Evolutionary conservation across 768 basidiomycete species (phyloP), one percentile per base, ranked within the genome.

Genomic region (Lyophyllum shimeji): DNA sequence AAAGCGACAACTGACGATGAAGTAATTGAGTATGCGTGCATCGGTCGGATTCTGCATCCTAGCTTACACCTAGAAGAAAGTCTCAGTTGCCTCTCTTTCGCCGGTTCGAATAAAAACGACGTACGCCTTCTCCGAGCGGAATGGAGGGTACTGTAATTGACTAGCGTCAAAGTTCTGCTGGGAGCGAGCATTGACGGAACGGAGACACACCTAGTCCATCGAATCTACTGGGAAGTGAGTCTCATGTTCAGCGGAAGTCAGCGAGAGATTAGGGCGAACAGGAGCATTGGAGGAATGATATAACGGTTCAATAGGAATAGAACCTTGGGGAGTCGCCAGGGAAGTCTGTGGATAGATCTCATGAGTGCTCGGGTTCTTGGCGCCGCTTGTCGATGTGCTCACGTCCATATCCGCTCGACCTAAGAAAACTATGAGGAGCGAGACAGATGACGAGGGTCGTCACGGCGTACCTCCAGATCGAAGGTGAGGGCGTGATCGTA

Each of bases 291-390:
- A 21, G 68, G 65, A 11, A 69, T 55, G 25, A 67, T 29, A 46
- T 71, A 71, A 23, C 68, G 63, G 46, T 66, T 69, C 11, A 69
- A 55, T 49, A 69, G 51, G 56, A 69, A 71, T 5, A 68, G 50
- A 25, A 66, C 40, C 57, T 68, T 71, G 0, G 69, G 68, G 5
- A 67, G 53, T 11, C 63, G 57, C 67, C 67, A 71, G 17, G 57
- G 63, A 23, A 69, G 57, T 29, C 69, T 71, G 33, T 7, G 15
- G 27, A 29, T 29, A 4, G 8, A 4, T 31, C 4, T 18, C 39
- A 46, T 50, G 12, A 37, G 18, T 39, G 31, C 37, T 23, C 33
- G 49, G 15, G n/a, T 7, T 17, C 7, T 27, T 13, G 20, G 18
- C 17, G n/a, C 17, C n/a, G 18, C 29, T n/a, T 20, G 18, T 42